Evolutionary conservation across 345 rosid genomes (phyloP), one percentile per base, ranked within the genome.

Genomic region (Citrus cavaleriei): DNA sequence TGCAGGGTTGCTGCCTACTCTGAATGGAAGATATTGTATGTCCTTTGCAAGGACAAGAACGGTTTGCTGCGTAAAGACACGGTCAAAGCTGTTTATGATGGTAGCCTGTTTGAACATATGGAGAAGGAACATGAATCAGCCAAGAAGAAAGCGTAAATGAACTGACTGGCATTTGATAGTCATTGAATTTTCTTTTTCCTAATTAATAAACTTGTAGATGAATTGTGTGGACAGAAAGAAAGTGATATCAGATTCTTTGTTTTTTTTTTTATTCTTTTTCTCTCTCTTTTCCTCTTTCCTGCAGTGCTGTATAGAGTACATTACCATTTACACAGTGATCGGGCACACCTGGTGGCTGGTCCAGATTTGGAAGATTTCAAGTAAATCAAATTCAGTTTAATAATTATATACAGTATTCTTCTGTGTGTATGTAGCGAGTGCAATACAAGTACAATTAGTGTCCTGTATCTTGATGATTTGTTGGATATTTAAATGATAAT

Each of bases 11-110:
- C 82, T 7, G 74, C 80, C 61, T 93, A 46, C 42, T 10, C 90
- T n/a, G 99, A 95, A 85, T 95, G 98, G 99, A 92, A 86, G 81
- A 28, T 84, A 6, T 70, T 93, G 13, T 83, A 88, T 70, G 0
- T 1, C 14, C 85, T 95, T 1, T 88, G 97, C 81, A 92, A 92
- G 88, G 96, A 93, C 86, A 80, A 88, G 73, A 34, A 87, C 1
- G 99, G 98, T 16, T 81, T 93, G 85, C 85, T 93, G 78, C 89
- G 80, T 4, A 89, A 86, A 80, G 96, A 93, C 0, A 91, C 87
- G 7, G 63, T 95, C 32, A 86, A 82, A 85, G 90, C 83, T 13
- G 93, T 82, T 57, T 95, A 92, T 42, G 99, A 95, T 78, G 99
- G 99, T 62, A 87, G 90, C 81, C 85, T 95, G 21, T 95, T 95